Conservation (phyloP, 768 basidiomycete species). For the Rhizopogon vesiculosus region DNA sequence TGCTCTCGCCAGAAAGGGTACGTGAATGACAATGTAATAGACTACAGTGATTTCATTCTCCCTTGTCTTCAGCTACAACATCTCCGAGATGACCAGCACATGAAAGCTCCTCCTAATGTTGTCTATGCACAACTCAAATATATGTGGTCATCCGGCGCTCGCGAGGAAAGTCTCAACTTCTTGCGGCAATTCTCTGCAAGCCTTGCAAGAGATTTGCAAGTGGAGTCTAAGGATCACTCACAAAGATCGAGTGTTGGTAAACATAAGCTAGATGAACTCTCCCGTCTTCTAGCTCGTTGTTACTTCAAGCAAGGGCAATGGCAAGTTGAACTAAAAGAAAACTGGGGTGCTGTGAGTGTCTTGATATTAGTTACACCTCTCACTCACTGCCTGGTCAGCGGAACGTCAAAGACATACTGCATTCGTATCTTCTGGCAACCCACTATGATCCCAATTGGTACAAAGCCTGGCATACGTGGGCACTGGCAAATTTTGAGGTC, state of each 20-base stretch:
- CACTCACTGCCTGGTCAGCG: constrained; percentile 41
- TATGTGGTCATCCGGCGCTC: constrained; percentile 86
- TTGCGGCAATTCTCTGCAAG: constrained; percentile 78
- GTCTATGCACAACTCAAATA: constrained; percentile 95
- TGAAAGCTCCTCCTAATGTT: constrained; percentile 89
- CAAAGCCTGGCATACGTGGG: constrained; percentile 99
- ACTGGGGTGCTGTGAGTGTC: constrained; percentile 68
- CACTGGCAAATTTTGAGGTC: constrained; percentile 93
- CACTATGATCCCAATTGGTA: constrained; percentile 95
- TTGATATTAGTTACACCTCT: not conserved
- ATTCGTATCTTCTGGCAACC: constrained; percentile 83
- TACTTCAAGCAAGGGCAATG: constrained; percentile 96
- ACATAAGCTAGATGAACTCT: constrained; percentile 63
- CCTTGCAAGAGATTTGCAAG: constrained; percentile 69
- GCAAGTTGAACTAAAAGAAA: constrained; percentile 78
- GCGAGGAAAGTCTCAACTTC: constrained; percentile 75
- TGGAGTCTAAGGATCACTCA: constrained; percentile 47
- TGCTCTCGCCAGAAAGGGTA: constrained; percentile 73
- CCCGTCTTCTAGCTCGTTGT: constrained; percentile 90
- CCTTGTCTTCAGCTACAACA: constrained; percentile 33
- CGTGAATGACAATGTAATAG: constrained; percentile 9
- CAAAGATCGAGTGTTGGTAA: constrained; percentile 51
- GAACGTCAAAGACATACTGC: constrained; percentile 77
- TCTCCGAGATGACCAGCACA: constrained; percentile 43
- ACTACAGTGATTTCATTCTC: not conserved